phyloP scores from a whole-genome alignment of 176 grass and related monocot genomes.

The Raddia guianensis region DNA sequence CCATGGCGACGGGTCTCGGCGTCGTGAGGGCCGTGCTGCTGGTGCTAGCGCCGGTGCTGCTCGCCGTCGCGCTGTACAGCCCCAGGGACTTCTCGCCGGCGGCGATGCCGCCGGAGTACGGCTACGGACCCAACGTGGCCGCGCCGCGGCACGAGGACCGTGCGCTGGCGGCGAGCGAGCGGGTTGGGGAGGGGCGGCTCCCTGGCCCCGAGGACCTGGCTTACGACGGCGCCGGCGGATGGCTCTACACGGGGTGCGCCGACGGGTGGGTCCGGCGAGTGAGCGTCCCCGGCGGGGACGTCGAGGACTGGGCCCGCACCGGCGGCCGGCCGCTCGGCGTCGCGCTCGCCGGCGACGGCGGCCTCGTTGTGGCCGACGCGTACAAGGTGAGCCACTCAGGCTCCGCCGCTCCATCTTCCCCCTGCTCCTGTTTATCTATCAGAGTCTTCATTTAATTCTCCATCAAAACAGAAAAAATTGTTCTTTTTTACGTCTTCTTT shows the following conservation, averaged over 20 bases:
- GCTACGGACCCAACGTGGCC: conserved; percentile 34
- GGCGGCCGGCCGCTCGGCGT: conserved; percentile 77
- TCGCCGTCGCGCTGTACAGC: conserved; percentile 48
- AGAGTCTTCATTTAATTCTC: not conserved
- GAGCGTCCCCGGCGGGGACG: conserved; percentile 35
- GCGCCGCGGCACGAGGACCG: conserved; percentile 43
- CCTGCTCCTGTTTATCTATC: not conserved
- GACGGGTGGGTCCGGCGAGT: conserved; percentile 84
- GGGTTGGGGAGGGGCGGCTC: conserved; percentile 68
- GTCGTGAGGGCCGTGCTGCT: conserved; percentile 40
- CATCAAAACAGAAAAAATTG: not conserved
- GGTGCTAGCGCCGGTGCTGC: conserved; percentile 38
- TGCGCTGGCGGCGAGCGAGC: conserved; percentile 48
- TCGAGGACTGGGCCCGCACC: conserved; percentile 68
- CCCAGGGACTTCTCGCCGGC: conserved; percentile 56
- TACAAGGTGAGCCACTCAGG: conserved; percentile 44
- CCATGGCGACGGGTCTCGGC: conserved; percentile 26
- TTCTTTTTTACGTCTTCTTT: not conserved
- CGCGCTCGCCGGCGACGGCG: conserved; percentile 40
- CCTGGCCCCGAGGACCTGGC: conserved; percentile 76
- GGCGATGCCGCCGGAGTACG: conserved; percentile 54
- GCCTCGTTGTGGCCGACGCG: conserved; percentile 64
- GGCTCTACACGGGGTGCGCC: conserved; percentile 68
- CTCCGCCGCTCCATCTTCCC: not conserved
- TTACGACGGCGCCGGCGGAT: conserved; percentile 49